phyloP scores from a whole-genome alignment of 495 filamentous ascomycete species.

The Evernia prunastri region DNA sequence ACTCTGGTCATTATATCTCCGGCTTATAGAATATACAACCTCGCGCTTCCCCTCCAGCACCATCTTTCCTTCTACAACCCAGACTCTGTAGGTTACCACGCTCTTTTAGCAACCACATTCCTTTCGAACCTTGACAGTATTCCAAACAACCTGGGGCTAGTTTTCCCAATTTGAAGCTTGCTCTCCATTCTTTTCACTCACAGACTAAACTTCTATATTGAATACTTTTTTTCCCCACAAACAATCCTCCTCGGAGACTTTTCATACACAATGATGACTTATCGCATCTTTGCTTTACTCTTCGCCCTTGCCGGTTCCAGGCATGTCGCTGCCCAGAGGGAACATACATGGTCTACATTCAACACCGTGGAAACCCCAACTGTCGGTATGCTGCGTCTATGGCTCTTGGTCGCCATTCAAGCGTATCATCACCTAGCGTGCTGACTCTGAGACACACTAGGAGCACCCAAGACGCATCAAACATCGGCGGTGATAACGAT shows the following conservation, averaged over 20 bases:
- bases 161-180: slow-evolving; percentile 5
- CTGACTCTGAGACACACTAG: not conserved
- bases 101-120: slow-evolving; percentile 7
- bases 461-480: not conserved
- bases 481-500: not conserved
- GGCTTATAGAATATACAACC: not conserved
- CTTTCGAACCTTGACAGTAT: slow-evolving; percentile 7
- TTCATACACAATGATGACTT: slow-evolving; percentile 1
- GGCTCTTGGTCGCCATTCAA: not conserved
- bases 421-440: not conserved
- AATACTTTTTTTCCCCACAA: not conserved
- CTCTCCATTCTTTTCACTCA: not conserved
- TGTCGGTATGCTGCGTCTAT: not conserved
- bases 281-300: slow-evolving; percentile 1
- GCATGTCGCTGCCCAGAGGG: slow-evolving; percentile 1
- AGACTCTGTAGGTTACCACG: not conserved
- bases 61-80: not conserved
- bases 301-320: slow-evolving; percentile 6
- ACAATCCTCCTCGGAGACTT: not conserved
- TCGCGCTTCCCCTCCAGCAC: not conserved
- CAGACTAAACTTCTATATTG: not conserved
- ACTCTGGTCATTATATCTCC: not conserved
- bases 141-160: not conserved
- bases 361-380: not conserved
- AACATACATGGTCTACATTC: not conserved